Conservation (phyloP, 129 eudicot species). For the Tagetes erecta region DNA sequence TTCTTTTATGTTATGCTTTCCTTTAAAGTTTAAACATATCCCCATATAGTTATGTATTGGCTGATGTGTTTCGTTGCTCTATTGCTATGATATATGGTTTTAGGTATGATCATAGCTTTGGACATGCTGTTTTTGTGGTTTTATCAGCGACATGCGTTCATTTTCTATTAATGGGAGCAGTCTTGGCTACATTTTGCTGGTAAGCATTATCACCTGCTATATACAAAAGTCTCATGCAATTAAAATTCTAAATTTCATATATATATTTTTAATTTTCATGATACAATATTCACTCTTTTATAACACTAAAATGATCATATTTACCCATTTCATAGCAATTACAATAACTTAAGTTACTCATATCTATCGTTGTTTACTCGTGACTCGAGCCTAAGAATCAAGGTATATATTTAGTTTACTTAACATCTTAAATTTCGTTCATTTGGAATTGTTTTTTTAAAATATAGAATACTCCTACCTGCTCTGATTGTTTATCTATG, state of each 20-base stretch:
- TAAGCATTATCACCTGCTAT: conserved; percentile 31
- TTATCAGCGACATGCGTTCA: conserved; percentile 74
- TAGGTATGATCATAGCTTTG: conserved; percentile 95
- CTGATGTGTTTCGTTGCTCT: conserved; percentile 3
- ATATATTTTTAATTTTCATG: background rate
- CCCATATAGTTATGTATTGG: background rate
- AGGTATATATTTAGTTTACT: background rate
- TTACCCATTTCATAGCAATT: background rate
- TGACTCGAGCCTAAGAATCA: background rate
- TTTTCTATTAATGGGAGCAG: conserved; percentile 67
- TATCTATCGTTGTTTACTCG: background rate
- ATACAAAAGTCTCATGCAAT: background rate
- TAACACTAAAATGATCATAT: background rate
- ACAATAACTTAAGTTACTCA: background rate
- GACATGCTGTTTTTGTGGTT: conserved; percentile 91
- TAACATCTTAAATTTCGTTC: background rate
- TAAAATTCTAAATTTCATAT: background rate
- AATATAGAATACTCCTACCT: background rate
- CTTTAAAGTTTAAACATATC: background rate
- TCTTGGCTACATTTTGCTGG: conserved; percentile 88
- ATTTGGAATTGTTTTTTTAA: background rate
- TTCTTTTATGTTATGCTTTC: background rate
- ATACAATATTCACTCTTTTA: background rate
- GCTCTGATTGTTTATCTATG: background rate
- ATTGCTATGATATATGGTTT: conserved; percentile 26